Evolutionary conservation across 768 basidiomycete genomes (phyloP).

Genomic region (Calocybe gangraenosa): DNA sequence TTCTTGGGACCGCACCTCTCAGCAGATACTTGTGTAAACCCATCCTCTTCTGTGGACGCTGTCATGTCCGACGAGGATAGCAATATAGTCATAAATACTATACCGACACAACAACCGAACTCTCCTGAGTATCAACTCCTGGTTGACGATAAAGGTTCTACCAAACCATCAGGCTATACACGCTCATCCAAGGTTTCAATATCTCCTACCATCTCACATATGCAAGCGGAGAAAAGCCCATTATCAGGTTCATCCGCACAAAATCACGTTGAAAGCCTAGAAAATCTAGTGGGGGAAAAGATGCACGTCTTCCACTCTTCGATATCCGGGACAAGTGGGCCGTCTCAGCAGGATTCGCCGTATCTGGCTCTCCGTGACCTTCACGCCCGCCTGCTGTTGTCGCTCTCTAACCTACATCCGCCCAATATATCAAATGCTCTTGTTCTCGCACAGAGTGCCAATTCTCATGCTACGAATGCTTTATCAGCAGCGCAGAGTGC

Average conservation of each 20-base stretch:
- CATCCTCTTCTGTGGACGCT: no score
- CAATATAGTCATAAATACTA: slow-evolving; percentile 1
- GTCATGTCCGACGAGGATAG: slow-evolving; percentile 3
- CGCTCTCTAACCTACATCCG: slow-evolving; percentile 18
- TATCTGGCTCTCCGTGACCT: slow-evolving; percentile 19
- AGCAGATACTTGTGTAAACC: no score
- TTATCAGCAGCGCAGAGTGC: slow-evolving; percentile 23
- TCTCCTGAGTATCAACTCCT: no score
- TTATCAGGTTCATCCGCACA: not conserved
- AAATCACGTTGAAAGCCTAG: no score
- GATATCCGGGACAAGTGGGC: no score
- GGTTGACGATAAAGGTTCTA: no score
- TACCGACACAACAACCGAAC: not conserved
- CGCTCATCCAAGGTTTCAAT: no score
- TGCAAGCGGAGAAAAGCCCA: not conserved
- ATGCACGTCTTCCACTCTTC: not conserved
- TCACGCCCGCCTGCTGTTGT: slow-evolving; percentile 17
- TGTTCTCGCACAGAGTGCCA: slow-evolving; percentile 19
- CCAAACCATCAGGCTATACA: no score
- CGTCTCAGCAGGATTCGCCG: not conserved
- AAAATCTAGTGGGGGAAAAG: no score
- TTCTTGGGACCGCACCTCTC: no score
- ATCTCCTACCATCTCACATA: not conserved
- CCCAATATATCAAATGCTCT: slow-evolving; percentile 16
- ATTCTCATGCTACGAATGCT: slow-evolving; percentile 20